Percentiles rank a stretch among this genome's conserved stretches.
These are phyloP conservation scores for Scopulariopsis brevicaulis DNA, from an alignment of 2,329 filamentous ascomycete genomes.

Conservation along the genomic window DNA sequence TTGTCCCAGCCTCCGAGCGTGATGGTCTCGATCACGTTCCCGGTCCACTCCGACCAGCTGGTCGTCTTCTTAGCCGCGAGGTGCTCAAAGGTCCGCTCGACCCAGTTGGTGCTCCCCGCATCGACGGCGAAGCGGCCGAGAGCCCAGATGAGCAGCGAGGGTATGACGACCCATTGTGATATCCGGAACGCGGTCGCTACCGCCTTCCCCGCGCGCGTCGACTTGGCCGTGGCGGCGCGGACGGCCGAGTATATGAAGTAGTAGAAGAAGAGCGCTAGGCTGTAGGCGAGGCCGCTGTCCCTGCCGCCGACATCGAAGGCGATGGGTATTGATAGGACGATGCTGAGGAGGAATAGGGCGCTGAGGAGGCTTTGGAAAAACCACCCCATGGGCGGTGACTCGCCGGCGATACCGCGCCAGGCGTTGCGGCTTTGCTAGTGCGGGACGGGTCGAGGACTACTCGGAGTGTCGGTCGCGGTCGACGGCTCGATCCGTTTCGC, in stretches of 20 bases:
- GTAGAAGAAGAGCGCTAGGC: constrained; percentile 76
- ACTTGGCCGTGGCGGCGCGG: constrained; percentile 69
- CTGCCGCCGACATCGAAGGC: constrained; percentile 96
- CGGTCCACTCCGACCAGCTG: constrained; percentile 71
- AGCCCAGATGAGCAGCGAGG: constrained; percentile 83
- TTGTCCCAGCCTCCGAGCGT: constrained; percentile 85
- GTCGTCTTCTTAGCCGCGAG: constrained; percentile 49
- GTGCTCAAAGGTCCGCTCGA: constrained; percentile 64
- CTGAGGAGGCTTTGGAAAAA: constrained; percentile 71
- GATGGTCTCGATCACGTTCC: constrained; percentile 68
- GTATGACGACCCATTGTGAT: constrained; percentile 80
- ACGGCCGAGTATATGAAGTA: constrained; percentile 81
- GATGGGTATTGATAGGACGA: constrained; percentile 91
- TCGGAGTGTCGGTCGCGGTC: neutral
- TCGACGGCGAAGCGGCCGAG: constrained; percentile 93
- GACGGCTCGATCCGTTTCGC: neutral
- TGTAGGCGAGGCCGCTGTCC: constrained; percentile 89
- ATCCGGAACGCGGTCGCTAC: constrained; percentile 59
- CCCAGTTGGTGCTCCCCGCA: constrained; percentile 66
- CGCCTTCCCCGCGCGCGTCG: constrained; percentile 62
- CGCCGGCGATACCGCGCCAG: constrained; percentile 4
- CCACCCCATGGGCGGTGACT: constrained; percentile 55
- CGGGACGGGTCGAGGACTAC: neutral
- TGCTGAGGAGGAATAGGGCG: constrained; percentile 76
- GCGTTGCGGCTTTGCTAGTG: neutral